Evolutionary conservation across 2,329 filamentous ascomycete genomes (phyloP), one percentile per base, ranked within the genome.

Genomic region (Penicillium corylophilum): DNA sequence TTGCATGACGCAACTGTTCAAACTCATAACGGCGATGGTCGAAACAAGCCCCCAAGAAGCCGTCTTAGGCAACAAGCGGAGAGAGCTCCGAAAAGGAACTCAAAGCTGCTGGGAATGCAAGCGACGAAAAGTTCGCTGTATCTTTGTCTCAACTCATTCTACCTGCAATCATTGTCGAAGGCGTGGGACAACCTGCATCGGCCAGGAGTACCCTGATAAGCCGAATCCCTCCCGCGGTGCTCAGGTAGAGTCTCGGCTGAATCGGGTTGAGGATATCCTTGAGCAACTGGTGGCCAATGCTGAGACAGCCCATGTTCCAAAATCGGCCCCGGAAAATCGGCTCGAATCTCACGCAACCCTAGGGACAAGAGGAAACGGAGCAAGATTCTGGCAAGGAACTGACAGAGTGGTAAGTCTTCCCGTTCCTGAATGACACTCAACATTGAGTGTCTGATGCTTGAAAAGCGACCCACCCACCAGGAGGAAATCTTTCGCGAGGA

Each of bases 141-240:
- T 60, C 5, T 66, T 70, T 48, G 29, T 58, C 13, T 50, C 60
- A 28, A 26, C 45, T 3, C 48, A 57, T 24, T 28, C 53, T 10
- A 51, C 56, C 29, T 71, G 69, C 55, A 53, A 61, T 41, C 58
- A 62, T 39, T 71, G 69, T 54, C 50, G 46, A 26, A 55, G 68
- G 28, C 65, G 66, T 12, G 50, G 62, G 7, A 60, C 58, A 3
- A 28, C 31, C 36, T 71, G 80, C 46, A 63, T 81, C 40, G 73
- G 77, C 55, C 80, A 83, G 57, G 79, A 81, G 49, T 45, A 53
- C n/a, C 73, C 74, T 20, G 68, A 72, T 3, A 70, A 76, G 28
- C 67, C 71, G 26, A n/a, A 42, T 5, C 18, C 50, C 4, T 24
- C 55, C 20, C 20, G 59, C 61, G 22, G 46, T 70, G 38, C 38